Conservation (phyloP, 345 rosid species). For the Salix purpurea region DNA sequence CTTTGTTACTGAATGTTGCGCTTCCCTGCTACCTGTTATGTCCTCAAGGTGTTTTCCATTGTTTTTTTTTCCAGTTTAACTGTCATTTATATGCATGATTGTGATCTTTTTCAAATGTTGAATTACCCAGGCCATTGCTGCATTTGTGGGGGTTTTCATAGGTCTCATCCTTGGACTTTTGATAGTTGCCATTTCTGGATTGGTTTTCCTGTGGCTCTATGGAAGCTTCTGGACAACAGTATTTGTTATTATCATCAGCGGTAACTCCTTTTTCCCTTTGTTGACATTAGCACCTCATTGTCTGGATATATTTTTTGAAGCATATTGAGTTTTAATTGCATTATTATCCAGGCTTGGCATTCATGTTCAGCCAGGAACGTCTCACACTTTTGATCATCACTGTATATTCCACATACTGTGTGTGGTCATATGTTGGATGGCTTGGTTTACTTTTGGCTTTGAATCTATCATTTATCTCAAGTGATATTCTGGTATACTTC, state of each 20-base stretch:
- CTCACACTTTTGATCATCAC: constrained; percentile 61
- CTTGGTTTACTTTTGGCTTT: constrained; percentile 74
- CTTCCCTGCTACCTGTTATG: background rate
- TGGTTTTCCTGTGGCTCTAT: constrained; percentile 69
- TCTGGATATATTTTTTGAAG: background rate
- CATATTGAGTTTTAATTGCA: constrained; percentile 11
- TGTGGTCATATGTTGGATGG: constrained; percentile 82
- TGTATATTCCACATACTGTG: constrained; percentile 66
- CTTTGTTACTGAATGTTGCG: background rate
- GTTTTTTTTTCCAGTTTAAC: background rate
- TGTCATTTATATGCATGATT: background rate
- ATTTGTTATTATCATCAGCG: constrained; percentile 59
- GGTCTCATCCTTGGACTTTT: constrained; percentile 64
- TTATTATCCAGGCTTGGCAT: constrained; percentile 60
- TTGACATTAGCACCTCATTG: background rate
- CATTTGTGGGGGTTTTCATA: constrained; percentile 51
- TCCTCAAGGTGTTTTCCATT: background rate
- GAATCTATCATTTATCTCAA: constrained; percentile 85
- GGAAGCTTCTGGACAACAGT: constrained; percentile 94
- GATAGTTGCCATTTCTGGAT: constrained; percentile 56
- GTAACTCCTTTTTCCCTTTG: constrained; percentile 32
- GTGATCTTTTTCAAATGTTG: constrained; percentile 15
- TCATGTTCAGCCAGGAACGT: constrained; percentile 61
- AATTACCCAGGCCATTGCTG: constrained; percentile 52
- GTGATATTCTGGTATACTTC: constrained; percentile 74